phyloP scores from a whole-genome alignment of 1,284 basidiomycete species.

The Cystobasidium slooffiae region DNA sequence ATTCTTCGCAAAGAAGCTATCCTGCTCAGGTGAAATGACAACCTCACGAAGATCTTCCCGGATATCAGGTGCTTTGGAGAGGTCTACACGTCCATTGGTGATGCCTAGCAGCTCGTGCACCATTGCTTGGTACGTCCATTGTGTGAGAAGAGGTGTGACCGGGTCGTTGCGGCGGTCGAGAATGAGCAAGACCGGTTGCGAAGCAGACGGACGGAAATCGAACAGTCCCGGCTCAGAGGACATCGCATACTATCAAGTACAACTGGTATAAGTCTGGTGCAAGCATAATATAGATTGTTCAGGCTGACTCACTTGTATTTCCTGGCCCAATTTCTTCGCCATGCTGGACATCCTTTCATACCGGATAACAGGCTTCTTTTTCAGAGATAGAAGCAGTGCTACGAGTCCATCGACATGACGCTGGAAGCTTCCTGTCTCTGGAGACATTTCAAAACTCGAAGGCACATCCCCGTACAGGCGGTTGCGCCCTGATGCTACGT shows the following conservation, averaged over 20 bases:
- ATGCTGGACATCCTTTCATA: constrained; percentile 92
- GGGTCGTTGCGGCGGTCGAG: constrained; percentile 93
- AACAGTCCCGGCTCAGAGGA: constrained; percentile 61
- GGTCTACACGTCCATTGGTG: constrained; percentile 87
- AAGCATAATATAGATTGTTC: neutral
- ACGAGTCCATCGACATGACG: constrained; percentile 80
- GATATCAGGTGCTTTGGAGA: constrained; percentile 83
- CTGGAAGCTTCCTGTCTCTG: constrained; percentile 74
- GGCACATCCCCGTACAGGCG: constrained; percentile 52
- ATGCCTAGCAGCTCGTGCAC: constrained; percentile 95
- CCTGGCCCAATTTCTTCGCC: constrained; percentile 84
- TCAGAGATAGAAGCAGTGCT: constrained; percentile 87
- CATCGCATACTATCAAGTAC: constrained; percentile 34
- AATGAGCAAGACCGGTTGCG: constrained; percentile 62
- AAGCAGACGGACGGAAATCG: constrained; percentile 62
- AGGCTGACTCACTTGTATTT: constrained; percentile 70
- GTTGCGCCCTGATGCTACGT: constrained; percentile 18
- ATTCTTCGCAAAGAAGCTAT: constrained; percentile 92
- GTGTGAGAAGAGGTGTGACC: constrained; percentile 93
- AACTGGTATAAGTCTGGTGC: neutral
- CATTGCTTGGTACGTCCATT: constrained; percentile 99
- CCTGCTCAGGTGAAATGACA: constrained; percentile 86
- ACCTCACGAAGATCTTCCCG: constrained; percentile 90
- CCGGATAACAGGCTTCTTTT: constrained; percentile 85
- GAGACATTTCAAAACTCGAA: constrained; percentile 47